These are phyloP conservation scores for Sporothrix pseudoabietina DNA, from an alignment of 2,329 filamentous ascomycete species.

Conservation along the genomic window DNA sequence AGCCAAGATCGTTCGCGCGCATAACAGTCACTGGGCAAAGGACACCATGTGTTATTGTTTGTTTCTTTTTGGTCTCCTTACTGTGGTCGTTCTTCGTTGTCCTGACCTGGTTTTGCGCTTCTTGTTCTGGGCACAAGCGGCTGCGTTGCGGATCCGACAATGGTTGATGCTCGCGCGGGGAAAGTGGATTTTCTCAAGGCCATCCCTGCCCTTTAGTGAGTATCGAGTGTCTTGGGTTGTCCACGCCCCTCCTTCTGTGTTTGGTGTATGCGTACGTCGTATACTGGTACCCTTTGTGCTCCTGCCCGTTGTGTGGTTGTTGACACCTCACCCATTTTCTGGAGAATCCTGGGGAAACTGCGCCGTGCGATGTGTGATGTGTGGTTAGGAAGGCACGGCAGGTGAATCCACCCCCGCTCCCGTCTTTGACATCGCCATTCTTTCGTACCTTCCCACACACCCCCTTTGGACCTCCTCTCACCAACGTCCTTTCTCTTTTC, in stretches of 20 bases:
- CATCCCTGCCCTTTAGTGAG: background rate
- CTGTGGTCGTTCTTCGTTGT: background rate
- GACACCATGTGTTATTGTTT: background rate
- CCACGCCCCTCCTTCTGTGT: background rate
- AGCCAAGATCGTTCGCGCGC: background rate
- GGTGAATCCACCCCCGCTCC: background rate
- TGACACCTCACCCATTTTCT: background rate
- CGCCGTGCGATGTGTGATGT: background rate
- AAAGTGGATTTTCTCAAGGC: background rate
- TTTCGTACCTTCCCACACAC: background rate
- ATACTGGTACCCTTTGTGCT: background rate
- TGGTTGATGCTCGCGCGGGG: slow-evolving; percentile 6
- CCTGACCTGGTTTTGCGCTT: background rate
- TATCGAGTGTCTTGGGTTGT: background rate
- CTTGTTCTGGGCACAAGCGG: background rate
- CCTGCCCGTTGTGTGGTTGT: background rate
- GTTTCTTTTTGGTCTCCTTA: background rate
- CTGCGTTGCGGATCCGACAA: slow-evolving; percentile 7
- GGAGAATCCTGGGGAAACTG: background rate
- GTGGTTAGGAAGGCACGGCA: background rate
- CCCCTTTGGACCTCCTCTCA: background rate
- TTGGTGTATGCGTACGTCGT: background rate
- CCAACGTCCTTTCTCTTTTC: background rate
- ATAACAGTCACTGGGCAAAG: too few relatives aligned
- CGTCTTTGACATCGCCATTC: background rate